A percentile compares a stretch with the other conserved stretches of the same genome.
Conservation (phyloP, 2,329 filamentous ascomycete species). For the Purpureocillium takamizusanense region DNA sequence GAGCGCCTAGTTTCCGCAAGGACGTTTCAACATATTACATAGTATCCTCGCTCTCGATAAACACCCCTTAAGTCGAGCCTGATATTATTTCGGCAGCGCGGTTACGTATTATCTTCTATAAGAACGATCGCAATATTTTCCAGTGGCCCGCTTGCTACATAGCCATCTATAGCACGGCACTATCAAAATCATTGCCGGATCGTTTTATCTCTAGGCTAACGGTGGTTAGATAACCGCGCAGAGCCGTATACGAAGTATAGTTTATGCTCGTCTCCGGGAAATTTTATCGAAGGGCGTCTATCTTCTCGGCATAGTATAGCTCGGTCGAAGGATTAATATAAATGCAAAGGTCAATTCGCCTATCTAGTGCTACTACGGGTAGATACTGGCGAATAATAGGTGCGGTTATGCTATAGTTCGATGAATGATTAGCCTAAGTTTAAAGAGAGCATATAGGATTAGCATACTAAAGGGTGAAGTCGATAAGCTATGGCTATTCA, state of each 20-base stretch:
- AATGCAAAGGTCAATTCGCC: conserved; percentile 7
- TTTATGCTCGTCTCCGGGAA: conserved; percentile 7
- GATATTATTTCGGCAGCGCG: background rate
- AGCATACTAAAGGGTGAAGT: no score
- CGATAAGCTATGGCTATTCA: no score
- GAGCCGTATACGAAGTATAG: conserved; percentile 9
- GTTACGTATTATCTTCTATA: background rate
- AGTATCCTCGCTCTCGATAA: background rate
- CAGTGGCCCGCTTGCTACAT: conserved; percentile 13
- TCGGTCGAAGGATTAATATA: conserved; percentile 4
- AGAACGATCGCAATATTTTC: conserved; percentile 1
- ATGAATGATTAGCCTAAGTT: no score
- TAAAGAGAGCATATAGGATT: no score
- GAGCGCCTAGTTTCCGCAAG: background rate
- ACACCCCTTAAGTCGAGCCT: background rate
- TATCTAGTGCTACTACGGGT: no score
- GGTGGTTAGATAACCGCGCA: conserved; percentile 7
- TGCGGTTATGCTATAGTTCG: no score
- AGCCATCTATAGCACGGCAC: conserved; percentile 10
- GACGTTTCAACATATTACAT: background rate
- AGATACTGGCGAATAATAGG: no score
- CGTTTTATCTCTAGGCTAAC: conserved; percentile 13
- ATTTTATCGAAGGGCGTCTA: background rate
- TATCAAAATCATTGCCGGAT: conserved; percentile 6
- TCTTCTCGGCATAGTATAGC: background rate